Evolutionary conservation across 306 rosid genomes (phyloP), one percentile per base, ranked within the genome.

Genomic region (Clitoria ternatea): DNA sequence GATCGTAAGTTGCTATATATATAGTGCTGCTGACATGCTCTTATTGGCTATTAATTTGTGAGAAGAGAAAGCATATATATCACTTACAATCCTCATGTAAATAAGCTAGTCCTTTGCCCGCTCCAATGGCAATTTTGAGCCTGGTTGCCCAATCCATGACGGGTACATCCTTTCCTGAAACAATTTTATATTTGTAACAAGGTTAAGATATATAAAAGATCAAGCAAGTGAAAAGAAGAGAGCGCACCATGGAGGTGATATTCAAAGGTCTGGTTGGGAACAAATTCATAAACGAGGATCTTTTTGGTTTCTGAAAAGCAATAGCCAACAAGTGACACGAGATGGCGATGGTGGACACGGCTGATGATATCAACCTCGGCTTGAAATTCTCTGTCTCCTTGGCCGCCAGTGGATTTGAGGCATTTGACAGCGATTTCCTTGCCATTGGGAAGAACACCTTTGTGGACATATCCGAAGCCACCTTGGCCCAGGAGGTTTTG

Each of bases 41-140:
- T n/a, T n/a, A n/a, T 23, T 53, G 26, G 7, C 24, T 52, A 19
- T 6, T n/a, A n/a, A n/a, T n/a, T 19, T 66, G 7, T 9, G 36
- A 36, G 13, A 43, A 75, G 27, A 73, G 10, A 33, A 33, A 27
- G 44, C 7, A 15, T 20, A 56, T 10, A 15, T 20, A 56, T 10
- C 11, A 70, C 90, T 81, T 55, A 94, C 98, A 90, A 65, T 94
- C 98, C 85, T 94, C 98, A 5, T 94, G 98, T 80, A 94, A 78
- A 77, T 90, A 94, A 39, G 98, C 95, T 59, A 94, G 90, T 18
- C 98, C 98, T 73, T 94, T 94, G 22, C 97, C 97, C 1, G 96
- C 72, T 70, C 98, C 97, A 54, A 87, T 23, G 0, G 97, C 96
- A 33, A 94, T 89, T 75, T 77, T 89, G 47, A 89, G 49, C 76